Evolutionary conservation across 345 rosid species (phyloP), one percentile per base, ranked within the genome.

Genomic region (Euphorbia lathyris): DNA sequence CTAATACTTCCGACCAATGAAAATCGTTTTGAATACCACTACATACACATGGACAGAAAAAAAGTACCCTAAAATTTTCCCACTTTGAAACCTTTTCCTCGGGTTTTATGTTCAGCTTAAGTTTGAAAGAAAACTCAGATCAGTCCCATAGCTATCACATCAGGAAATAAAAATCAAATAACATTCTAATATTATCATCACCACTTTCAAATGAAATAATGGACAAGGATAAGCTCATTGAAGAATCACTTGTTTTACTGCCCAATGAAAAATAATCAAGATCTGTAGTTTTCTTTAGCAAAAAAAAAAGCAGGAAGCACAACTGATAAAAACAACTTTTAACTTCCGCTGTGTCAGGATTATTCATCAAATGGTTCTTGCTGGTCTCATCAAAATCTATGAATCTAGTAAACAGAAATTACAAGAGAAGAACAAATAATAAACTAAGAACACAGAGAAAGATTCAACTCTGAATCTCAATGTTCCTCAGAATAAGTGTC

Each of bases 361-460:
- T 87, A 85, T 83, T 82, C 59, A 71, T 70, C 29, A 66, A 65
- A 66, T 25, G 63, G 69, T 70, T 74, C 76, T 58, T 58, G 75
- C 78, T 32, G 51, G 76, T 77, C 77, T 72, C 52, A 38, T 22
- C 66, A 72, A 71, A 68, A 68, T 74, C 82, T 65, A 65, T 72
- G 73, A 69, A 80, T 72, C 80, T 68, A 59, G 57, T 43, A 80
- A 82, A 81, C 66, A 67, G 76, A 75, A 63, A 73, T 65, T 77
- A 75, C 80, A 75, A 66, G 65, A 72, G 59, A 66, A 60, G 73
- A 74, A 59, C 61, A 58, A 74, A 67, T 53, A 69, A 47, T 62
- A 66, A 32, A 47, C 30, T 5, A 65, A 36, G 71, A 77, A 62
- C 63, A 42, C 53, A 17, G 69, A 26, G 58, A 58, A n/a, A 48